These are phyloP conservation scores for Mucor circinelloides DNA, from an alignment of 371 early-diverging fungal genomes.

Conservation along the genomic window DNA sequence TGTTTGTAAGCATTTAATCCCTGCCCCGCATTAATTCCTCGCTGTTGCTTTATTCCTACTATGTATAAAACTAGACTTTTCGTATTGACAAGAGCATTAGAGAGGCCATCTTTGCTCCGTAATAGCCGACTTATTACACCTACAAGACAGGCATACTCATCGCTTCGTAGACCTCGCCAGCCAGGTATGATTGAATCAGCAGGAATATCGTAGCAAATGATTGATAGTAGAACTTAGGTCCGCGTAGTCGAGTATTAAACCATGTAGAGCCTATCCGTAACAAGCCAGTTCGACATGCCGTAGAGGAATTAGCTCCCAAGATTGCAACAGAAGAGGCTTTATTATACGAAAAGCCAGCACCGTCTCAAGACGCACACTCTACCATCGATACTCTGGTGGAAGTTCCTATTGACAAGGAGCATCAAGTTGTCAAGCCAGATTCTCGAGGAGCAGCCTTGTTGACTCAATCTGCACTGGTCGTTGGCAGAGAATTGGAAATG, in stretches of 20 bases:
- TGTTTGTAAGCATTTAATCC: neutral
- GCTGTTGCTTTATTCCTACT: neutral
- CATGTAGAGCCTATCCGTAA: constrained; percentile 28
- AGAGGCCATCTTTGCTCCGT: neutral
- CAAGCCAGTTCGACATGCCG: neutral
- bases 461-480: constrained; percentile 65
- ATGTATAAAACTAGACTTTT: constrained; percentile 12
- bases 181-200: constrained; percentile 6
- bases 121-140: neutral
- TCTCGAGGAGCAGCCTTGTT: constrained; percentile 48
- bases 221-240: constrained; percentile 18
- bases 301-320: neutral
- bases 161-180: constrained; percentile 22
- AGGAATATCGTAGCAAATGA: neutral
- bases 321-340: neutral
- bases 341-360: neutral
- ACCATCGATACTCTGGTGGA: constrained; percentile 28
- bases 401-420: constrained; percentile 30
- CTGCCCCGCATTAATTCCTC: constrained; percentile 1
- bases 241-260: constrained; percentile 40
- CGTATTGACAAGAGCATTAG: neutral
- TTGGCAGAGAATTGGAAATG: constrained; percentile 84
- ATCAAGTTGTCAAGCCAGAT: constrained; percentile 39
- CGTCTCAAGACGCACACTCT: constrained; percentile 15
- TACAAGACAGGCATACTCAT: constrained; percentile 17